These are phyloP conservation scores for Escovopsis sp. DNA, from an alignment of 2,329 filamentous ascomycete genomes.

Conservation along the genomic window DNA sequence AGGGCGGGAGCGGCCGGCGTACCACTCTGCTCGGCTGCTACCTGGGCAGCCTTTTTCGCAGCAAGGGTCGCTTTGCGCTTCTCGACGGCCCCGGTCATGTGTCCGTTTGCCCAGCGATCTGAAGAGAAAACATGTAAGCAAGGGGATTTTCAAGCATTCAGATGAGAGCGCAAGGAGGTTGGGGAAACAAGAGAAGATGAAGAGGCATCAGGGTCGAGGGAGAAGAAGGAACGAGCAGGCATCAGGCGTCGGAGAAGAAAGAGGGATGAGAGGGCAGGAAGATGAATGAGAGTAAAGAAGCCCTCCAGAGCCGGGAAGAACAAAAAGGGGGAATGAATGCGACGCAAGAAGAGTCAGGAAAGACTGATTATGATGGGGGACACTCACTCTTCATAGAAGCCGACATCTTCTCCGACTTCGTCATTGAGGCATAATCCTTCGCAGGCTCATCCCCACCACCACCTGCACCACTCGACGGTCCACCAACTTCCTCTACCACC, in stretches of 20 bases:
- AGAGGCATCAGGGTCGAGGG: no score
- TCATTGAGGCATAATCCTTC: slow-evolving; percentile 46
- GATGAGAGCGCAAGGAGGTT: not conserved
- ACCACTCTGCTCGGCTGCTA: slow-evolving; percentile 21
- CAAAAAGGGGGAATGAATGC: no score
- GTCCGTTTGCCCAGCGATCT: slow-evolving; percentile 46
- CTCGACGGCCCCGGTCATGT: slow-evolving; percentile 44
- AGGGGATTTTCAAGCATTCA: no score
- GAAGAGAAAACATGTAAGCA: slow-evolving; percentile 11
- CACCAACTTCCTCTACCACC: slow-evolving; percentile 14
- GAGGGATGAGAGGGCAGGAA: no score
- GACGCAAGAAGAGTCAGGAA: not conserved
- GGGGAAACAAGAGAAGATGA: no score
- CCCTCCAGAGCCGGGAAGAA: no score
- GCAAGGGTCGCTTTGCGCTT: slow-evolving; percentile 45
- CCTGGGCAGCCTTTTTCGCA: slow-evolving; percentile 39
- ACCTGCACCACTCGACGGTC: no score
- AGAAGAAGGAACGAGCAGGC: no score
- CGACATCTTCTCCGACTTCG: slow-evolving; percentile 52
- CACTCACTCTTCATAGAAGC: slow-evolving; percentile 46
- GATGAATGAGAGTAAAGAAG: no score
- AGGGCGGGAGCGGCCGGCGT: slow-evolving; percentile 16
- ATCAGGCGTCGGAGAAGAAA: no score
- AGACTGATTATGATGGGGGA: no score
- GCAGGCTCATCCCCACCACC: slow-evolving; percentile 24